Conservation (phyloP, 129 eudicot species). For the Ambrosia trifida region DNA sequence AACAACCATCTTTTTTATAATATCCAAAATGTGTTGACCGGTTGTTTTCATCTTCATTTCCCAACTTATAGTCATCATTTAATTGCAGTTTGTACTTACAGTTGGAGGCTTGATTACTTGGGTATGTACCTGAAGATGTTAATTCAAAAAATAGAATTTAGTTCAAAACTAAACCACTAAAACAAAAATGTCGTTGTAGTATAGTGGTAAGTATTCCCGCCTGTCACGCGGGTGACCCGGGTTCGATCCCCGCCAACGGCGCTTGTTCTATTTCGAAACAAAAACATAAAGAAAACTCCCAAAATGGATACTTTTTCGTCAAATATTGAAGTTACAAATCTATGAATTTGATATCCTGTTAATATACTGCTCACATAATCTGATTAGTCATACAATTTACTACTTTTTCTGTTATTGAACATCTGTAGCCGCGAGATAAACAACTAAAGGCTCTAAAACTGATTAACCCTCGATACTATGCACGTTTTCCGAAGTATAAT, state of each 20-base stretch:
- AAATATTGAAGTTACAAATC: constrained; percentile 3
- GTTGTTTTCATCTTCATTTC: background rate
- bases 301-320: constrained; percentile 11
- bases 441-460: too few species aligned
- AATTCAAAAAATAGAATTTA: too few species aligned
- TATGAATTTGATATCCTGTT: background rate
- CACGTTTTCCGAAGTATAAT: too few species aligned
- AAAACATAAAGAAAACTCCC: background rate
- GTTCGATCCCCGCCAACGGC: constrained; percentile 97
- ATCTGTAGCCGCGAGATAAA: too few species aligned
- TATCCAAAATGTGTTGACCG: constrained; percentile 3
- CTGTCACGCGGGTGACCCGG: constrained; percentile 99
- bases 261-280: constrained; percentile 19
- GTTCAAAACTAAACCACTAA: too few species aligned
- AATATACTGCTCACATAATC: background rate
- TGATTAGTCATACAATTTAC: constrained; percentile 24
- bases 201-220: constrained; percentile 93
- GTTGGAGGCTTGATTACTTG: too few species aligned
- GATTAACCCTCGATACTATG: too few species aligned
- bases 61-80: too few species aligned
- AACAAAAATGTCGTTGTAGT: constrained; percentile 64
- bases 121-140: too few species aligned
- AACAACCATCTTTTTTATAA: background rate
- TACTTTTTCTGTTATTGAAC: background rate
- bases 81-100: too few species aligned